These are phyloP conservation scores for Incumbomyces delicatus DNA, from an alignment of 2,329 filamentous ascomycete species.

Conservation along the genomic window DNA sequence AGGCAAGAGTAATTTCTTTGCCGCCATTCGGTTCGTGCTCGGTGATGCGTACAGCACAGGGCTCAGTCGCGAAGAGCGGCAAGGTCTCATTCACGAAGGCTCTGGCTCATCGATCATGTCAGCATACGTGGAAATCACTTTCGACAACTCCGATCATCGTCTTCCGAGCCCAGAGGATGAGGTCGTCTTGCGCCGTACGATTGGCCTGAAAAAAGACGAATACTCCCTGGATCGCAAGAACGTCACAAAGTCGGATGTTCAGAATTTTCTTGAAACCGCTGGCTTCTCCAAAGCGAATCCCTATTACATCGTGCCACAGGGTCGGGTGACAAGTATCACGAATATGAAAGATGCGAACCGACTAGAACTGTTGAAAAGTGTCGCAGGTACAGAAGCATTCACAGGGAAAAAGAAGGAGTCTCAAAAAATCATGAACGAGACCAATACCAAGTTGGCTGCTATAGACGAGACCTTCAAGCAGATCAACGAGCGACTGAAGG, in stretches of 20 bases:
- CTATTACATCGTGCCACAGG: constrained; percentile 98
- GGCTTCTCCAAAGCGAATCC: constrained; percentile 96
- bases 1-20: constrained; percentile 99
- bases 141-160: constrained; percentile 92
- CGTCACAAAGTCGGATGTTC: constrained; percentile 84
- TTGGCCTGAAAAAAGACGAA: constrained; percentile 96
- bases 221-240: constrained; percentile 97
- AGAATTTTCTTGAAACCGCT: constrained; percentile 89
- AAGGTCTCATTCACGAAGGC: constrained; percentile 93
- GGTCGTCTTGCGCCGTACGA: constrained; percentile 81
- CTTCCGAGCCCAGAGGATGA: constrained; percentile 91
- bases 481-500: constrained; percentile 78
- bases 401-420: constrained; percentile 85
- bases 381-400: constrained; percentile 96
- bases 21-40: constrained; percentile 94
- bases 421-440: constrained; percentile 93
- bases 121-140: constrained; percentile 98
- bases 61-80: constrained; percentile 89
- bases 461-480: constrained; percentile 88
- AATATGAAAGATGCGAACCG: constrained; percentile 98
- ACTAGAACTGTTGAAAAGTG: constrained; percentile 83
- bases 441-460: constrained; percentile 85
- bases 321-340: constrained; percentile 86
- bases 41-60: constrained; percentile 88
- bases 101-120: constrained; percentile 97